Evolutionary conservation across 108 stramenopile species (phyloP).

Genomic region (Cyclotella distinguenda): DNA sequence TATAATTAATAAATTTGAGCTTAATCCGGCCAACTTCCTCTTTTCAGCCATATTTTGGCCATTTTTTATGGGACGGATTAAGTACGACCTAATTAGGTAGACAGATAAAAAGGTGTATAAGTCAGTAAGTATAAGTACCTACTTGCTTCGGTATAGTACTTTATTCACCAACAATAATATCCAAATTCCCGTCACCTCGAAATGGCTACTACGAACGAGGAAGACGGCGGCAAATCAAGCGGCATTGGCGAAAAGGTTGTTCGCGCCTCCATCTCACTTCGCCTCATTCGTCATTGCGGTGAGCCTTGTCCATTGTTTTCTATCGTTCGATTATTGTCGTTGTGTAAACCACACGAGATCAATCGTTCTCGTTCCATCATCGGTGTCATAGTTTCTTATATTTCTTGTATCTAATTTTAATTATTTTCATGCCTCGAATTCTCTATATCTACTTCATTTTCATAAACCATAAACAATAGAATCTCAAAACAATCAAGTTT

Average conservation of each 20-base stretch:
- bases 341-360: background rate
- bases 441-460: background rate
- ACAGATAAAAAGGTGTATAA: too few species aligned
- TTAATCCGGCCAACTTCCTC: too few species aligned
- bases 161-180: too few species aligned
- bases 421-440: slow-evolving; percentile 43
- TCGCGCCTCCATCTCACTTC: slow-evolving; percentile 53
- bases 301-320: background rate
- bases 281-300: slow-evolving; percentile 65
- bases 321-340: background rate
- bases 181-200: too few species aligned
- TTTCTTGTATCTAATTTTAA: background rate
- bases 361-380: background rate
- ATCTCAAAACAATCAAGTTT: slow-evolving; percentile 52
- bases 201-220: background rate
- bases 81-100: too few species aligned
- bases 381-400: background rate
- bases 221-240: background rate
- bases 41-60: too few species aligned
- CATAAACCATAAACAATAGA: background rate
- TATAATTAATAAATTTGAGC: too few species aligned
- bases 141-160: too few species aligned
- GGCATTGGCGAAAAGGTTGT: slow-evolving; percentile 30
- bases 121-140: too few species aligned
- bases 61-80: too few species aligned